phyloP scores from a whole-genome alignment of 176 grass and related monocot genomes.

The Rhynchospora pubera region DNA sequence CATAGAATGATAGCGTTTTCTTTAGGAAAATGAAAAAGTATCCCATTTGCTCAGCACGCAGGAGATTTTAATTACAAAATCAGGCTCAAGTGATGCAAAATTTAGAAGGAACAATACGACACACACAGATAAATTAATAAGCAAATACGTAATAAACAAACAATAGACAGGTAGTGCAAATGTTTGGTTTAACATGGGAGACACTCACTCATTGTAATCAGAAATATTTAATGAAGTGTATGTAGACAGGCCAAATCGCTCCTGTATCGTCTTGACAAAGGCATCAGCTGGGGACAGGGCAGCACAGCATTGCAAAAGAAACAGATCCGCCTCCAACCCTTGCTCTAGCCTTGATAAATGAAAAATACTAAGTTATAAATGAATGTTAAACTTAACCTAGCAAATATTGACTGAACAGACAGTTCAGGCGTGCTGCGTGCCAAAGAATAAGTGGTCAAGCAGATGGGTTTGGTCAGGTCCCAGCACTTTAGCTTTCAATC shows the following conservation, averaged over 20 bases:
- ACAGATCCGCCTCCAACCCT: conserved; percentile 88
- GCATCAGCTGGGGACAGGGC: conserved; percentile 78
- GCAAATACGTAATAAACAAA: too few species aligned
- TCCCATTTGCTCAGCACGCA: neutral
- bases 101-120: conserved; percentile 23
- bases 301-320: conserved; percentile 95
- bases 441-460: neutral
- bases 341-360: conserved; percentile 74
- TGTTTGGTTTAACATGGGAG: neutral
- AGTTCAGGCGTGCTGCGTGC: neutral
- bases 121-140: too few species aligned
- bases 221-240: conserved; percentile 66
- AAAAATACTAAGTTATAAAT: neutral
- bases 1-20: too few species aligned
- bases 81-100: neutral
- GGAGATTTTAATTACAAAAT: neutral
- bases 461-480: too few species aligned
- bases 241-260: conserved; percentile 75
- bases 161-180: too few species aligned
- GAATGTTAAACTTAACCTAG: neutral
- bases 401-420: neutral
- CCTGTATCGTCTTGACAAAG: conserved; percentile 87
- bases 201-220: conserved; percentile 78
- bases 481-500: too few species aligned
- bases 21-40: too few species aligned